phyloP scores from a whole-genome alignment of 2,329 filamentous ascomycete genomes.

The Aureobasidium lini region DNA sequence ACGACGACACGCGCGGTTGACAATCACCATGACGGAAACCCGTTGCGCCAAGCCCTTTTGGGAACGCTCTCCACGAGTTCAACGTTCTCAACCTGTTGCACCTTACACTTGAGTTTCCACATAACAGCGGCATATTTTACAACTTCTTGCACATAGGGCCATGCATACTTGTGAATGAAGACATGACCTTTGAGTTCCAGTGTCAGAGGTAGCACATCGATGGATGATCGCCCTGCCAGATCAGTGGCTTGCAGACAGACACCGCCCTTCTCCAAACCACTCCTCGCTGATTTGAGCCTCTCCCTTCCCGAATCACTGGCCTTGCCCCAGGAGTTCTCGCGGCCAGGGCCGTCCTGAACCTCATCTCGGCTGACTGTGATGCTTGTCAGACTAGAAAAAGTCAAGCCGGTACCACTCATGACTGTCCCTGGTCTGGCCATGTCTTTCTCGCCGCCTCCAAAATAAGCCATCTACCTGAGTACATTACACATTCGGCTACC shows the following conservation, averaged over 20 bases:
- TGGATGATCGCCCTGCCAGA: constrained; percentile 1
- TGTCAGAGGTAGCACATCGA: background rate
- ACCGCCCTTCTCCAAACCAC: background rate
- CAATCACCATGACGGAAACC: constrained; percentile 1
- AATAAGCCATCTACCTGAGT: constrained; percentile 1
- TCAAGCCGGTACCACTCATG: background rate
- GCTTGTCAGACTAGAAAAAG: background rate
- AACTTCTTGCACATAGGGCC: background rate
- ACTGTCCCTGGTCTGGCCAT: background rate
- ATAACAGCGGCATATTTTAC: background rate
- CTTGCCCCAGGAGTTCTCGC: constrained; percentile 1
- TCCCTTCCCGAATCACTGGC: background rate
- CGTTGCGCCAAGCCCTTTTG: background rate
- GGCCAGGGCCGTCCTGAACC: background rate
- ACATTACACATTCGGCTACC: background rate
- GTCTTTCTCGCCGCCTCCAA: background rate
- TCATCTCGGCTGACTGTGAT: constrained; percentile 7
- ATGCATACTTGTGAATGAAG: background rate
- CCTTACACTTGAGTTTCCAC: background rate
- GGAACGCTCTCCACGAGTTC: background rate
- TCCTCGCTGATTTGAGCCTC: background rate
- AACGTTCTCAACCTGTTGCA: background rate
- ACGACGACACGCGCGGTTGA: background rate
- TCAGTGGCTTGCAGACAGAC: background rate
- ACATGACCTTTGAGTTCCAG: background rate